These are phyloP conservation scores for Schwanniomyces polymorphus DNA, from an alignment of 805 yeast species.

Conservation along the genomic window DNA sequence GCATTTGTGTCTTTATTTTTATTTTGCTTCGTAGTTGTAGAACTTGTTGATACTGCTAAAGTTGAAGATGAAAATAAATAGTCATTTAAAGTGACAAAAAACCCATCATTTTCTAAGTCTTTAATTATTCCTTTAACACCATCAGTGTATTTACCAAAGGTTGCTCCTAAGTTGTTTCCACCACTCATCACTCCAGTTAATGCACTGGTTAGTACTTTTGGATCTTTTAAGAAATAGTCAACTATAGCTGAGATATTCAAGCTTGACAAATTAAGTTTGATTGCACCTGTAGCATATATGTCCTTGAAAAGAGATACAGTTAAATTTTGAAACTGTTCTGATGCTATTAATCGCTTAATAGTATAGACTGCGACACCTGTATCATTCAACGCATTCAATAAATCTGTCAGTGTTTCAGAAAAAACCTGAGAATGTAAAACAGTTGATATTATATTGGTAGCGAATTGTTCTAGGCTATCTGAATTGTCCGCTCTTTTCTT, in stretches of 20 bases:
- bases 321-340: conserved; percentile 35
- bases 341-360: conserved; percentile 33
- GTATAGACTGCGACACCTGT: conserved; percentile 40
- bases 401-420: conserved; percentile 21
- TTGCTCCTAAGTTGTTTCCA: conserved; percentile 7
- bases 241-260: conserved; percentile 29
- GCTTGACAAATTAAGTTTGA: conserved; percentile 18
- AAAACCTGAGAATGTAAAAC: conserved; percentile 29
- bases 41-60: conserved; percentile 8
- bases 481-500: conserved; percentile 8
- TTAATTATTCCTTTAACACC: conserved; percentile 29
- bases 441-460: conserved; percentile 25
- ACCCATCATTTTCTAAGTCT: conserved; percentile 35
- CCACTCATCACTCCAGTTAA: conserved; percentile 25
- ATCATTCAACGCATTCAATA: conserved; percentile 36
- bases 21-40: conserved; percentile 2
- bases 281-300: conserved; percentile 23
- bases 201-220: conserved; percentile 16
- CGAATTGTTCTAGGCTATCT: conserved; percentile 26
- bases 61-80: conserved; percentile 22
- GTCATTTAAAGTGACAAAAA: conserved; percentile 37
- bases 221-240: conserved; percentile 21
- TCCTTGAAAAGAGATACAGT: conserved; percentile 32
- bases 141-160: conserved; percentile 24
- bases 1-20: background rate